A percentile compares a stretch with the other conserved stretches of the same genome.
phyloP scores from a whole-genome alignment of 225 moss, liverwort and hornwort species.

The Antitrichia curtipendula region DNA sequence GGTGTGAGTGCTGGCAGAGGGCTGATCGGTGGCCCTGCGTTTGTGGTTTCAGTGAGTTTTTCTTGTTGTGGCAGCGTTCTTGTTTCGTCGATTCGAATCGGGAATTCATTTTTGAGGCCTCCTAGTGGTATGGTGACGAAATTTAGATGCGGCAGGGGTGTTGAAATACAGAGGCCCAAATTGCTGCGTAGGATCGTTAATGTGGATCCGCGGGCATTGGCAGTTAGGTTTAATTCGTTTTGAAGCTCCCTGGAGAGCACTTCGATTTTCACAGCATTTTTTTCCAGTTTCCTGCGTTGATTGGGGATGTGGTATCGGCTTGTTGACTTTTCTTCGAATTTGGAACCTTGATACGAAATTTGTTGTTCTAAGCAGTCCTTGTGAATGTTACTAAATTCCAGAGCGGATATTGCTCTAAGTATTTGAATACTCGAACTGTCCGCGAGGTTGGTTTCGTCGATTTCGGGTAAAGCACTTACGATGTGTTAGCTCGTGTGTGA shows the following conservation, averaged over 20 bases:
- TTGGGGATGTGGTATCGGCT: neutral
- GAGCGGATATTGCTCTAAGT: neutral
- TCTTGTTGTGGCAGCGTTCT: neutral
- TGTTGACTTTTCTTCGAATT: neutral
- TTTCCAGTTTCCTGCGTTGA: neutral
- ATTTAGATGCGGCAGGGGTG: neutral
- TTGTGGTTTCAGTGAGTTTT: neutral
- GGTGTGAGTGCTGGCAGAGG: neutral
- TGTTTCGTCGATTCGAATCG: neutral
- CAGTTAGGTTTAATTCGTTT: conserved; percentile 1
- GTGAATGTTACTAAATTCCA: neutral
- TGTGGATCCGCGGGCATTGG: neutral
- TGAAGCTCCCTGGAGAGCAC: neutral
- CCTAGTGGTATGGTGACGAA: neutral
- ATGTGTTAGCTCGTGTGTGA: neutral
- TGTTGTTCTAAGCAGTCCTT: neutral
- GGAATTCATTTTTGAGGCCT: neutral
- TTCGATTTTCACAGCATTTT: neutral
- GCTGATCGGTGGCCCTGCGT: neutral
- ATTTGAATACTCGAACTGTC: neutral
- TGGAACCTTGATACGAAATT: neutral
- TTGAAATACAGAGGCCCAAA: neutral
- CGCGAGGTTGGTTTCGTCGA: neutral
- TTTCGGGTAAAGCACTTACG: neutral
- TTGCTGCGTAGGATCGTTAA: neutral